Base-by-base conservation (phyloP, 1,139 yeast genomes). In the Sugiyamaella pinicola region DNA sequence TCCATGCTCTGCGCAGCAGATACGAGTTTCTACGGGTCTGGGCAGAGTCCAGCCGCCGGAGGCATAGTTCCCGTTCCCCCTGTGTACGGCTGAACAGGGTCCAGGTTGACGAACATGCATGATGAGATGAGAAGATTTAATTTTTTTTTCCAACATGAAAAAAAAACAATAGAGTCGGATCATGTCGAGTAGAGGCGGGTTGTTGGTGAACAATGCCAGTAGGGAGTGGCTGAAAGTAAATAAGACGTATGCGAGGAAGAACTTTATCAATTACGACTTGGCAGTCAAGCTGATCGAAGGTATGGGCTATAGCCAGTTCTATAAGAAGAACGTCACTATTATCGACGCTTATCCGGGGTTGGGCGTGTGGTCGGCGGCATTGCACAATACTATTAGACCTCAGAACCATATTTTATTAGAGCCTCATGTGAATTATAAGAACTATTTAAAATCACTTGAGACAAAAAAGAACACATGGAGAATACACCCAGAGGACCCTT, bases 311-410 rank as follows among this genome's bases (percentile, higher is more conserved):
- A 47, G 52, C 17, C 39, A 50, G 18, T 84, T 82, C 59, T 64
- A 74, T 7, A 43, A 66, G n/a, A 66, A 73, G 15, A 63, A 70
- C 17, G 71, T 84, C 15, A 82, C 85, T 52, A 78, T 88, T 2
- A 64, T 88, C 5, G 96, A 88, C 61, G 75, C 82, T 13, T 84
- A 84, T 63, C 77, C 89, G 0, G 85, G 69, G 10, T 52, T 58
- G 6, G 72, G 72, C 1, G 65, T 73, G 74, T 50, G 71, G 65
- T 61, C 70, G 1, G 68, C 73, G 3, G 80, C 81, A 66, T 65
- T 88, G 28, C 77, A 85, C 65, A 74, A 81, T 51, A 76, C 74
- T 42, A 68, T 84, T 40, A 70, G 76, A 44, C 96, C 96, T 0
- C 67, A 74, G 49, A 79, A 75, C 33, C 90, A 87, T 63, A 64